Conservation (phyloP, 1,139 yeast genomes). For the Chernovozyma aurita region DNA sequence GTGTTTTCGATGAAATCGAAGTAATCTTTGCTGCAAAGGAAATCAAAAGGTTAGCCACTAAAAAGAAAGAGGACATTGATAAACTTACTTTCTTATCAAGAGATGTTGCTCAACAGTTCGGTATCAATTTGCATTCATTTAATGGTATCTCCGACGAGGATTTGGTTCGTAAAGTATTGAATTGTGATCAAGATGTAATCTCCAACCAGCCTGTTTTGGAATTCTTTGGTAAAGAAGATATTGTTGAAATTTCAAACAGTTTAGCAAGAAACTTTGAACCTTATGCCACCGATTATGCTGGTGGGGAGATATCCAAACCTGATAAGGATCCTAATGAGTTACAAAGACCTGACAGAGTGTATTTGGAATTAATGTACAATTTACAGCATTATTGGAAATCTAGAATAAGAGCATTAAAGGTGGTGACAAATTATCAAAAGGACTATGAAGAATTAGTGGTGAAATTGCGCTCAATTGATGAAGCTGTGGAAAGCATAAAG, state of each 20-base stretch:
- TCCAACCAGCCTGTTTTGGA: constrained; percentile 62
- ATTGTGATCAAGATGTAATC: constrained; percentile 58
- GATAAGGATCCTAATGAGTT: constrained; percentile 73
- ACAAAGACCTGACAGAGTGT: constrained; percentile 73
- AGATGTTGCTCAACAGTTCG: constrained; percentile 74
- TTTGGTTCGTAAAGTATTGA: constrained; percentile 51
- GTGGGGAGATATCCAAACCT: constrained; percentile 43
- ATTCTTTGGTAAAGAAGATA: constrained; percentile 65
- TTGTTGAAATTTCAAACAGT: constrained; percentile 59
- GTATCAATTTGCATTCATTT: constrained; percentile 67
- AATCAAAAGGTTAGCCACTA: constrained; percentile 51
- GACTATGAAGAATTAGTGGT: constrained; percentile 64
- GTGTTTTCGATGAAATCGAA: constrained; percentile 74
- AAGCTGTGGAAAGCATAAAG: constrained; percentile 57
- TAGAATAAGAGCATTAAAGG: constrained; percentile 64
- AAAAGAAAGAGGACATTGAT: constrained; percentile 44
- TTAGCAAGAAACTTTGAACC: constrained; percentile 67
- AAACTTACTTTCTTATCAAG: constrained; percentile 61
- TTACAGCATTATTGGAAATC: constrained; percentile 80
- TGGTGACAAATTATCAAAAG: constrained; percentile 58
- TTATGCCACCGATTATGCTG: constrained; percentile 55
- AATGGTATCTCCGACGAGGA: constrained; percentile 51
- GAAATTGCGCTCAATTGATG: constrained; percentile 60
- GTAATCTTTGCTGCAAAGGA: constrained; percentile 77
- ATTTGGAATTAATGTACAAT: constrained; percentile 67